Evolutionary conservation across 2,329 filamentous ascomycete genomes (phyloP).

Genomic region (Pleurostoma richardsiae): DNA sequence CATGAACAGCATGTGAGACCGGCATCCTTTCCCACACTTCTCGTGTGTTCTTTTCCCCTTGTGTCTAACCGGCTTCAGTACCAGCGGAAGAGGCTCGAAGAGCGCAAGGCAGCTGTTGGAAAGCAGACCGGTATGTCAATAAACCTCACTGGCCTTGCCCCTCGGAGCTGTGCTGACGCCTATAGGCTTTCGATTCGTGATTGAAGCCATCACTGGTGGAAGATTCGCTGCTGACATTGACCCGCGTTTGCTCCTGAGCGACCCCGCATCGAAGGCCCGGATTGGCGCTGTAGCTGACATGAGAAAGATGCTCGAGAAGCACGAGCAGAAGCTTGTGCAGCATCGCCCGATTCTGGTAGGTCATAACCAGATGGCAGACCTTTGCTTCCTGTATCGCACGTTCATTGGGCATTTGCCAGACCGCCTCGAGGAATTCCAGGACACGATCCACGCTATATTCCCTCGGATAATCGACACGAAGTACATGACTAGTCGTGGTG

Average conservation of each 20-base stretch:
- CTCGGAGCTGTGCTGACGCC: too few species aligned
- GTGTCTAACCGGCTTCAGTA: too few species aligned
- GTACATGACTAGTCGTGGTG: constrained; percentile 64
- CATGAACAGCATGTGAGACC: too few species aligned
- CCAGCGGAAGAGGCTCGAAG: too few species aligned
- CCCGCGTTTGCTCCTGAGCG: background rate
- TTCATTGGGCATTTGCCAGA: constrained; percentile 55
- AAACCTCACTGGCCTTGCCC: too few species aligned
- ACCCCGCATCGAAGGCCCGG: too few species aligned
- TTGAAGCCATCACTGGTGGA: constrained; percentile 25
- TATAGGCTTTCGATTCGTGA: constrained; percentile 17
- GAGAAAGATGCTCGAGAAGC: constrained; percentile 11
- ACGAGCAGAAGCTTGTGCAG: constrained; percentile 20
- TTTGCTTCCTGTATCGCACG: constrained; percentile 58
- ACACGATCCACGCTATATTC: constrained; percentile 39
- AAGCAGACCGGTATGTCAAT: constrained; percentile 9
- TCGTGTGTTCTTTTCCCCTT: too few species aligned
- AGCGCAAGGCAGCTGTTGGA: constrained; percentile 5
- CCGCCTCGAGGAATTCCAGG: constrained; percentile 46
- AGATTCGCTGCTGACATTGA: constrained; percentile 16
- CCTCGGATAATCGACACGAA: constrained; percentile 59
- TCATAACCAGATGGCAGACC: constrained; percentile 61
- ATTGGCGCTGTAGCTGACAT: background rate
- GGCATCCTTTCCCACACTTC: too few species aligned
- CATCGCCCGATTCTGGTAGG: constrained; percentile 45